Conservation (phyloP, 805 yeast species). For the Jamesozyma rosinii region DNA sequence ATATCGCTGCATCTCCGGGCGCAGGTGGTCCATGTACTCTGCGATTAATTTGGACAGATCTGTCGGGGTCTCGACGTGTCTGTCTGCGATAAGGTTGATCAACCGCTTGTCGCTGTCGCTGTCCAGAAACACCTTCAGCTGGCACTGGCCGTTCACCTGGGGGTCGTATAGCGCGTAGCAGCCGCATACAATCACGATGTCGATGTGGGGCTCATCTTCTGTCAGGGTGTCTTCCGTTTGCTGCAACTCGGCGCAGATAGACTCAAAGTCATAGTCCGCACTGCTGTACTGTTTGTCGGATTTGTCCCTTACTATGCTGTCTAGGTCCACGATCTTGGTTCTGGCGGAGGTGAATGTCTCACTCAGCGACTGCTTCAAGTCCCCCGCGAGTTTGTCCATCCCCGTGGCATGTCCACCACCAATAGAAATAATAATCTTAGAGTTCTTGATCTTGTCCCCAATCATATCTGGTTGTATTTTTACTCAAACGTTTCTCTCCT, state of each 20-base stretch:
- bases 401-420: conserved; percentile 30
- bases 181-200: conserved; percentile 55
- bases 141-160: conserved; percentile 44
- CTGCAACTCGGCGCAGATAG: conserved; percentile 16
- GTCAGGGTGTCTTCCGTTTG: background rate
- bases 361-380: conserved; percentile 30
- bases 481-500: no score
- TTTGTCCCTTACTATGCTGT: conserved; percentile 14
- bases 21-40: conserved; percentile 24
- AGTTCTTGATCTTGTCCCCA: background rate
- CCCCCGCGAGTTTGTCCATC: conserved; percentile 27
- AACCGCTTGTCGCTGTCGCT: conserved; percentile 79
- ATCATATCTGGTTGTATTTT: no score
- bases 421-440: conserved; percentile 14
- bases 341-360: conserved; percentile 18
- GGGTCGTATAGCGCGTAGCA: conserved; percentile 67
- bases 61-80: conserved; percentile 8
- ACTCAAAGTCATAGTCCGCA: conserved; percentile 30
- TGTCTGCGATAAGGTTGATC: conserved; percentile 56
- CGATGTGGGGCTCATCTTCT: conserved; percentile 4
- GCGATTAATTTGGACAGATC: conserved; percentile 17
- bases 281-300: conserved; percentile 13
- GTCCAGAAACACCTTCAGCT: conserved; percentile 66
- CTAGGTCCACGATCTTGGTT: conserved; percentile 37
- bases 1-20: conserved; percentile 26